Evolutionary conservation across 768 basidiomycete species (phyloP).

Genomic region (Mycena latifolia): DNA sequence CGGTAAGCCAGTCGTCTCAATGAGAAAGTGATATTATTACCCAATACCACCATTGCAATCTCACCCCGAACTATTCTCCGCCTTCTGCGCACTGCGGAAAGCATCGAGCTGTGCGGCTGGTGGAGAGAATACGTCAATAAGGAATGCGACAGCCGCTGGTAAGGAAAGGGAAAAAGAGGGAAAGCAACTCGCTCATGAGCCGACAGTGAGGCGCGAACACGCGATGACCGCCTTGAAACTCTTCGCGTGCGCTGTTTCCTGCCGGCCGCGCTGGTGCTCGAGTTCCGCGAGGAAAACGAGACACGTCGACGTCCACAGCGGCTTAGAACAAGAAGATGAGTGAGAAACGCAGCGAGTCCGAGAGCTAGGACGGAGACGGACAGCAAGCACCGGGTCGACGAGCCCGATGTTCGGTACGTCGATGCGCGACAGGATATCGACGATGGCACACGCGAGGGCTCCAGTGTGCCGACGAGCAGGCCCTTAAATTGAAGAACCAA

Average conservation of each 20-base stretch:
- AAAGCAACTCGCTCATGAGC: constrained; percentile 21
- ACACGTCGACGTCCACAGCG: constrained; percentile 20
- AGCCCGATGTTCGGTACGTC: constrained; percentile 19
- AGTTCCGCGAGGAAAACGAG: constrained; percentile 7
- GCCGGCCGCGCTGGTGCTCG: not conserved
- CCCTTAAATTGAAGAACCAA: no score
- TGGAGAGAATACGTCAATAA: not conserved
- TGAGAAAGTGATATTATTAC: not conserved
- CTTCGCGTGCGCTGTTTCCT: not conserved
- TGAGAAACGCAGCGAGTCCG: not conserved
- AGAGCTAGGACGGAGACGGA: not conserved
- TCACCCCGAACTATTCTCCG: not conserved
- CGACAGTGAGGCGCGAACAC: constrained; percentile 19
- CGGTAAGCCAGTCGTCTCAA: not conserved
- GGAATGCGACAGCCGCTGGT: not conserved
- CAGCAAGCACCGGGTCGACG: constrained; percentile 29
- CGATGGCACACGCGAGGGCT: constrained; percentile 24
- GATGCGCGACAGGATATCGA: constrained; percentile 3
- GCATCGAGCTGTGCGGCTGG: constrained; percentile 5
- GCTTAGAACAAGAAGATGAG: not conserved
- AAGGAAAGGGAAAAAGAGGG: no score
- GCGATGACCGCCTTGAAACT: not conserved
- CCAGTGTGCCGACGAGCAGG: no score
- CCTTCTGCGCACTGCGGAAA: not conserved
- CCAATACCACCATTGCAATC: not conserved